These are phyloP conservation scores for Botrytis hyacinthi DNA, from an alignment of 2,329 filamentous ascomycete genomes.

Conservation along the genomic window DNA sequence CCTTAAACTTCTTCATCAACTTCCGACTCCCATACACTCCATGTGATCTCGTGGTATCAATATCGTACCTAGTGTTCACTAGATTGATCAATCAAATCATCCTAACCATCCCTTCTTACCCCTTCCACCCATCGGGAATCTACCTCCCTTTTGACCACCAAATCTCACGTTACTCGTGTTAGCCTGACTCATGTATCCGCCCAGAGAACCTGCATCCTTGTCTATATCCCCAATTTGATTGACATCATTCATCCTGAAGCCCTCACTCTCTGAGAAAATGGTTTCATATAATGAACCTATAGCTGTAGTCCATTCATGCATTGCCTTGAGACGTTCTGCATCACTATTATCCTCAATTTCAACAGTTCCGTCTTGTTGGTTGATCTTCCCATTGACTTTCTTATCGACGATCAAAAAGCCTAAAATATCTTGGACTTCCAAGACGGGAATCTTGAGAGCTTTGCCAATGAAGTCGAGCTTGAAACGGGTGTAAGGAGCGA, in stretches of 20 bases:
- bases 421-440: constrained; percentile 93
- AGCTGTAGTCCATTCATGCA: constrained; percentile 70
- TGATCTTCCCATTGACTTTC: constrained; percentile 82
- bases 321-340: constrained; percentile 68
- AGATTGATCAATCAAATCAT: neutral
- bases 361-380: constrained; percentile 82
- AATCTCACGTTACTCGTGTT: neutral
- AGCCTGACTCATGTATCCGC: neutral
- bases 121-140: neutral
- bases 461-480: constrained; percentile 82
- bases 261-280: constrained; percentile 76
- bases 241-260: constrained; percentile 47
- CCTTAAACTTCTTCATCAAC: neutral
- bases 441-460: constrained; percentile 78
- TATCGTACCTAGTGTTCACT: neutral
- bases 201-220: neutral
- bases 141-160: constrained; percentile 4
- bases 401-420: constrained; percentile 90
- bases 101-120: neutral
- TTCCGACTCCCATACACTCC: neutral
- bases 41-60: neutral
- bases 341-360: constrained; percentile 75
- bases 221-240: constrained; percentile 22
- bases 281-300: constrained; percentile 67
- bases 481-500: constrained; percentile 93